Evolutionary conservation across 306 rosid genomes (phyloP).

Genomic region (Vigna hirtella): DNA sequence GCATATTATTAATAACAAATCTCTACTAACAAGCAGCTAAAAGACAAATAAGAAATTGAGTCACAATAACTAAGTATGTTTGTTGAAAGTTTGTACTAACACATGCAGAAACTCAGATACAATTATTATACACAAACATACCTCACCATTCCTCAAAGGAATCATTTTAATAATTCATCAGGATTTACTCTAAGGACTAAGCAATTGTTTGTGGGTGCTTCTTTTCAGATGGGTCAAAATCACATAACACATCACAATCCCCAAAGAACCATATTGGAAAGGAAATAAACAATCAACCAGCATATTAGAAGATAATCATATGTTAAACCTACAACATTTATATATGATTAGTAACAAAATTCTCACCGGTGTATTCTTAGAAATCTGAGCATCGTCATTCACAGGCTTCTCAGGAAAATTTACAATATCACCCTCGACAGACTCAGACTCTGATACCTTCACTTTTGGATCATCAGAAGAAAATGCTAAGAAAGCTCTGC

Average conservation of each 20-base stretch:
- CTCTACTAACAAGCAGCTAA: neutral
- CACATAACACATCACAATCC: conserved; percentile 8
- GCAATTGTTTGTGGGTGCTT: neutral
- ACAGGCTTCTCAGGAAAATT: conserved; percentile 54
- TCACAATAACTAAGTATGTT: conserved; percentile 9
- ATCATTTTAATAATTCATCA: conserved; percentile 16
- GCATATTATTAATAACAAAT: neutral
- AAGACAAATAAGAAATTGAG: neutral
- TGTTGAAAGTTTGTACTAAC: conserved; percentile 27
- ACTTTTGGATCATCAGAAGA: conserved; percentile 65
- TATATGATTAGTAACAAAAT: conserved; percentile 25
- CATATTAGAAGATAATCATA: conserved; percentile 29
- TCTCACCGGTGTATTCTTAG: conserved; percentile 83
- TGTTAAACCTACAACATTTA: conserved; percentile 13
- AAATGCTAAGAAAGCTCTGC: conserved; percentile 91
- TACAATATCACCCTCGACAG: conserved; percentile 48
- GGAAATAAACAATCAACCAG: conserved; percentile 20
- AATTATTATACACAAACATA: neutral
- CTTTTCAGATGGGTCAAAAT: conserved; percentile 27
- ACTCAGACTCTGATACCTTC: conserved; percentile 52
- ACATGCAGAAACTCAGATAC: no score
- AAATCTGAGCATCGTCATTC: conserved; percentile 59
- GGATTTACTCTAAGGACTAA: conserved; percentile 30
- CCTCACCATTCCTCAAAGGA: neutral
- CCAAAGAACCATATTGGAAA: conserved; percentile 16